These are phyloP conservation scores for Discostella stelligeroides DNA, from an alignment of 108 stramenopile species.

Conservation along the genomic window DNA sequence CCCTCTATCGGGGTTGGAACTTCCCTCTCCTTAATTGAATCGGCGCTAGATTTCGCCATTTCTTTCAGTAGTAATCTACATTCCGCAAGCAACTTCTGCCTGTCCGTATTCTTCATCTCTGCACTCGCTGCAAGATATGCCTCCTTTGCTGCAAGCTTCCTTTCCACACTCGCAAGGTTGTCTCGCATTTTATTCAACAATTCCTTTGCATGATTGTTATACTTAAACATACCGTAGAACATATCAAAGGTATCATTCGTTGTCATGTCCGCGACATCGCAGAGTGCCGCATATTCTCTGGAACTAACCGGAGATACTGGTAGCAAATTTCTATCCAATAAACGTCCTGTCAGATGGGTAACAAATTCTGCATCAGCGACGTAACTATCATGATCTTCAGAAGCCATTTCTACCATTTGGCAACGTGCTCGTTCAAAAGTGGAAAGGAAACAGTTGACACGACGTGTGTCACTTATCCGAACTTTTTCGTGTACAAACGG, in stretches of 20 bases:
- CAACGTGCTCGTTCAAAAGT: slow-evolving; percentile 91
- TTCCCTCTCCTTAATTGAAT: slow-evolving; percentile 1
- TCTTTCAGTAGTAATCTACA: slow-evolving; percentile 86
- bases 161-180: slow-evolving; percentile 88
- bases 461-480: slow-evolving; percentile 69
- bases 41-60: slow-evolving; percentile 49
- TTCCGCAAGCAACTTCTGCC: slow-evolving; percentile 88
- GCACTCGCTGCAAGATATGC: slow-evolving; percentile 91
- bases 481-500: slow-evolving; percentile 92
- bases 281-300: slow-evolving; percentile 88
- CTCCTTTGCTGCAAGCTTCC: slow-evolving; percentile 93
- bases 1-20: not conserved
- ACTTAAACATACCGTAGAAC: slow-evolving; percentile 96
- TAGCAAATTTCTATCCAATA: slow-evolving; percentile 83
- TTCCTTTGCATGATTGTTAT: slow-evolving; percentile 82
- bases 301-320: slow-evolving; percentile 91
- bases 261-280: slow-evolving; percentile 91
- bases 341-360: slow-evolving; percentile 91
- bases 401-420: slow-evolving; percentile 91
- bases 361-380: slow-evolving; percentile 96
- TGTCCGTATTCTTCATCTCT: slow-evolving; percentile 89
- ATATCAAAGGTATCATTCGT: slow-evolving; percentile 90
- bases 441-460: slow-evolving; percentile 83
- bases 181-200: slow-evolving; percentile 81
- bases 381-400: slow-evolving; percentile 89